phyloP scores from a whole-genome alignment of 176 grass and related monocot genomes.

The Zoysia pacifica region DNA sequence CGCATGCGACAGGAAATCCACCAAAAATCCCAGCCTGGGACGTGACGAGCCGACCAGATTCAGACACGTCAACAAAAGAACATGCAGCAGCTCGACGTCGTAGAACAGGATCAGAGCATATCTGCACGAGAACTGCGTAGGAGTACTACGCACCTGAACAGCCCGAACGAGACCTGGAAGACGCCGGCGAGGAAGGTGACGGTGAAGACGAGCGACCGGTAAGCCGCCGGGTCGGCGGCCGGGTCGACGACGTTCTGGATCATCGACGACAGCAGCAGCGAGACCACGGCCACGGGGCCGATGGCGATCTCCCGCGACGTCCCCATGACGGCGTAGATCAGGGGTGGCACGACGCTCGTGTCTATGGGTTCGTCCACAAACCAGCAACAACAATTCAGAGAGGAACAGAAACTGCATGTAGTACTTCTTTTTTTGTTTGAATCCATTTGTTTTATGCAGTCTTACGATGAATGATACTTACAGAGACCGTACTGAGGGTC shows the following conservation, averaged over 20 bases:
- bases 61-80: neutral
- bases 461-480: slow-evolving; percentile 51
- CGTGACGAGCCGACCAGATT: neutral
- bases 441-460: neutral
- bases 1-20: slow-evolving; percentile 91
- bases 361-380: slow-evolving; percentile 44
- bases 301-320: slow-evolving; percentile 87
- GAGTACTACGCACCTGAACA: slow-evolving; percentile 57
- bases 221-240: slow-evolving; percentile 56
- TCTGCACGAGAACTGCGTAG: neutral
- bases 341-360: slow-evolving; percentile 84
- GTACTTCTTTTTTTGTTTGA: neutral
- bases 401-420: neutral
- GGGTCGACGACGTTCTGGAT: slow-evolving; percentile 83
- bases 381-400: slow-evolving; percentile 7
- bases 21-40: slow-evolving; percentile 78
- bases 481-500: slow-evolving; percentile 93
- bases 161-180: slow-evolving; percentile 83
- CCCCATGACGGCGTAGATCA: slow-evolving; percentile 94
- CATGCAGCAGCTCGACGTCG: neutral
- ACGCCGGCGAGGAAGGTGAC: slow-evolving; percentile 82
- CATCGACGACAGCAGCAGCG: slow-evolving; percentile 94
- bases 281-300: slow-evolving; percentile 90
- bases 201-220: slow-evolving; percentile 75
- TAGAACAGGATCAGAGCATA: neutral